Conservation (phyloP, 192 early-diverging fungal genomes). For the Rhizoclosmatium sp. region DNA sequence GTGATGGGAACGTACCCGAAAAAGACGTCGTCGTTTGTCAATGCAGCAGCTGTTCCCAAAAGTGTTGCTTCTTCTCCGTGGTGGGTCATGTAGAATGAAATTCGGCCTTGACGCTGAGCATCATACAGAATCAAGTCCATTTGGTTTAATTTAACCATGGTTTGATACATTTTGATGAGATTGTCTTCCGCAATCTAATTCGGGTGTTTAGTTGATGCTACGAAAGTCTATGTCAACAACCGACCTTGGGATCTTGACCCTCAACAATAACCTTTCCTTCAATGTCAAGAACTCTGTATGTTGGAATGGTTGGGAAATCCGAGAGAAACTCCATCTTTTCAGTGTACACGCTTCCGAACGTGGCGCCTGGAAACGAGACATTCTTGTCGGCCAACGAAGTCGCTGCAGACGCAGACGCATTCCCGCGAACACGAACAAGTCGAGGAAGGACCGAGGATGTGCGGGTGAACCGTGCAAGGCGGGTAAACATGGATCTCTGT, state of each 20-base stretch:
- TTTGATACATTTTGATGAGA: conserved; percentile 82
- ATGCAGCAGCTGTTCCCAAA: conserved; percentile 89
- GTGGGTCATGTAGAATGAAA: conserved; percentile 99
- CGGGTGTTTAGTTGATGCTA: too few species aligned
- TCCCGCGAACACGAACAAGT: too few species aligned
- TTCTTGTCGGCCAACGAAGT: not conserved
- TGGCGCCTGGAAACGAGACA: conserved; percentile 60
- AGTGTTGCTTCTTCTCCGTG: conserved; percentile 96
- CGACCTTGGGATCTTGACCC: conserved; percentile 72
- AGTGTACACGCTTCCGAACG: conserved; percentile 53
- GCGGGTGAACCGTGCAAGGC: too few species aligned
- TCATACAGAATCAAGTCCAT: conserved; percentile 98
- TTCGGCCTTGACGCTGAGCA: conserved; percentile 96
- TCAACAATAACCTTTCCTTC: conserved; percentile 79
- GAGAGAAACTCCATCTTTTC: conserved; percentile 52
- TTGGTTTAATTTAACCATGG: conserved; percentile 87
- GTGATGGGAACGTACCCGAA: conserved; percentile 70
- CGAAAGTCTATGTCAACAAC: not conserved
- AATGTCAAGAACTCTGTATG: conserved; percentile 93
- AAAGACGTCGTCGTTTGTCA: conserved; percentile 86
- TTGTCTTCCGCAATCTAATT: conserved; percentile 60
- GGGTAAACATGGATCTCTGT: too few species aligned
- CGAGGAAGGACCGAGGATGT: too few species aligned
- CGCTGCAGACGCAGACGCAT: not conserved
- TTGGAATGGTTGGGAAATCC: conserved; percentile 71